Evolutionary conservation across 1,139 yeast genomes (phyloP).

Genomic region (Protomyces inundatus): DNA sequence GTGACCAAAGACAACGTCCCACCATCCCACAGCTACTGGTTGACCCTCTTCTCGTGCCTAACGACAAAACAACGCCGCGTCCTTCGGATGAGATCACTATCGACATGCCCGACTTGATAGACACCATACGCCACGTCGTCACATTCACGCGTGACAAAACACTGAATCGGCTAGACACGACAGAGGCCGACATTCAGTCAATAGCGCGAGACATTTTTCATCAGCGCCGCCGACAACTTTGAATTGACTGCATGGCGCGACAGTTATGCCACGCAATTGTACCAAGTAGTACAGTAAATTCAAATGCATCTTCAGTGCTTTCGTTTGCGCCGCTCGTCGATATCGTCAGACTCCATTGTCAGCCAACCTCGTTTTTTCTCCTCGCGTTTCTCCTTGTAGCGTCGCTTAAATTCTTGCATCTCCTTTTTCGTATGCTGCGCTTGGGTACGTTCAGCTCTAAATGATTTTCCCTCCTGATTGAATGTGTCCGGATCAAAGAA

Average conservation of each 20-base stretch:
- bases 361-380: conserved; percentile 34
- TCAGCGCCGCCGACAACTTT: conserved; percentile 1
- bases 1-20: conserved; percentile 68
- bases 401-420: conserved; percentile 33
- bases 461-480: conserved; percentile 33
- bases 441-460: conserved; percentile 32
- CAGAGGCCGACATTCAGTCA: not conserved
- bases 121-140: not conserved
- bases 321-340: not conserved
- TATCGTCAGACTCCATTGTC: conserved; percentile 3
- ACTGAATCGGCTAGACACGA: conserved; percentile 2
- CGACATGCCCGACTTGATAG: conserved; percentile 2
- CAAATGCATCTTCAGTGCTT: not conserved
- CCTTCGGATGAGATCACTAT: not conserved
- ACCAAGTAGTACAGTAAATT: not conserved
- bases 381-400: conserved; percentile 34
- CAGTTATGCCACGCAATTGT: too few relatives aligned
- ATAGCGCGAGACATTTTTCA: conserved; percentile 18
- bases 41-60: conserved; percentile 49
- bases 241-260: too few relatives aligned
- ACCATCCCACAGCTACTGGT: conserved; percentile 60
- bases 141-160: conserved; percentile 11
- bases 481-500: conserved; percentile 29
- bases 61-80: not conserved
- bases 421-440: conserved; percentile 34